These are phyloP conservation scores for Chalciporus pseudorubinellus DNA, from an alignment of 768 basidiomycete genomes.

Conservation along the genomic window DNA sequence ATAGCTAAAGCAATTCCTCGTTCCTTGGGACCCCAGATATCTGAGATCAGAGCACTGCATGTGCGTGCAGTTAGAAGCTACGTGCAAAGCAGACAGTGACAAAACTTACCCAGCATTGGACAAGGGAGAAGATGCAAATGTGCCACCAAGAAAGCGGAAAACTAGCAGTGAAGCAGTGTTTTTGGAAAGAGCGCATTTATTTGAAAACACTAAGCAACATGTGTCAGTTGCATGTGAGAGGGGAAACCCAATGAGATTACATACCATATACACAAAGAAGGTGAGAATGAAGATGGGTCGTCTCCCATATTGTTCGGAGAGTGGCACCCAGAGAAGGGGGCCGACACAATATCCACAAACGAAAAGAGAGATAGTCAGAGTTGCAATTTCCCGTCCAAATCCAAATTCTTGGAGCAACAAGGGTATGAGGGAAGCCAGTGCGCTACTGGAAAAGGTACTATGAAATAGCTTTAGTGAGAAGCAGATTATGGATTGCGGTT, in stretches of 20 bases:
- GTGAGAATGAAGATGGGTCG: conserved; percentile 54
- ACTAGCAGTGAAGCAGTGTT: conserved; percentile 65
- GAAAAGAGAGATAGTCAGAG: conserved; percentile 59
- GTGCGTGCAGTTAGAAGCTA: neutral
- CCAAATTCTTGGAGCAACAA: conserved; percentile 45
- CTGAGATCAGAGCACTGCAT: conserved; percentile 48
- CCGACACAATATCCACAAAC: conserved; percentile 69
- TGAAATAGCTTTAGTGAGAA: neutral
- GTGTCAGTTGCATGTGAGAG: neutral
- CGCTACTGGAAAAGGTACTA: conserved; percentile 64
- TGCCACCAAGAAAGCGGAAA: conserved; percentile 69
- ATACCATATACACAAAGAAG: conserved; percentile 54
- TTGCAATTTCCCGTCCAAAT: conserved; percentile 50
- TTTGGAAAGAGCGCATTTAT: conserved; percentile 58
- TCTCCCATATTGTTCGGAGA: conserved; percentile 57
- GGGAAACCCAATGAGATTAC: conserved; percentile 11
- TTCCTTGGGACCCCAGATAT: conserved; percentile 59
- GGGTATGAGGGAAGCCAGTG: conserved; percentile 49
- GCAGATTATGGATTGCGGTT: neutral
- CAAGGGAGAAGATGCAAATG: conserved; percentile 65
- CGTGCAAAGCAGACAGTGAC: neutral
- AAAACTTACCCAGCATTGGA: conserved; percentile 61
- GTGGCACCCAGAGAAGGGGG: conserved; percentile 57
- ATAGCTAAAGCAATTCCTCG: conserved; percentile 66
- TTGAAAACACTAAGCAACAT: conserved; percentile 49